Base-by-base conservation (phyloP, 2,329 filamentous ascomycete species). In the Hirsutella rhossiliensis region DNA sequence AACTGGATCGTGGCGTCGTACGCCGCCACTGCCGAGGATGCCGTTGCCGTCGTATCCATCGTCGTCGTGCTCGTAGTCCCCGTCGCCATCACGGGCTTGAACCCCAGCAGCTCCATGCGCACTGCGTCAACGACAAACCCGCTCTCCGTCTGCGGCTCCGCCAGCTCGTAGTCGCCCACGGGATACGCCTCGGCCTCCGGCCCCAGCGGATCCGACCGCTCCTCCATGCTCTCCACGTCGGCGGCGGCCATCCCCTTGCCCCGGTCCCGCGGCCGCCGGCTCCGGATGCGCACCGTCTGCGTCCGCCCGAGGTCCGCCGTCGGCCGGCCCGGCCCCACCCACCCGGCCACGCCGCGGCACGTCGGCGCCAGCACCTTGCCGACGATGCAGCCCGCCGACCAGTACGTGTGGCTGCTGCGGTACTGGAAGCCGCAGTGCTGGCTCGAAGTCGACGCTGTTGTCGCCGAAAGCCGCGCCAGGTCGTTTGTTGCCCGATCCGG, bases 361-460 rank as follows among this genome's bases (percentile, higher is more conserved):
- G 82, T 86, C 20, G 82, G 79, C 34, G 78, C 82, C 8, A 88
- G 67, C 3, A 88, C 83, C 56, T 86, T 87, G 32, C 83, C 84
- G 3, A 88, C 79, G 45, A 87, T 83, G 52, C 75, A 83, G 18
- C 73, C 69, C 12, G 78, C 75, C 3, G 82, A 78, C 84, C 84
- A 88, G 66, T 87, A 88, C 1, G 84, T 87, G 56, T 82, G 82
- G 45, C 78, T 80, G 53, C 68, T 73, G 46, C 80, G 79, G 57
- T 87, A 87, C 62, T 88, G 84, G 55, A 88, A 87, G 15, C 84
- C 84, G 49, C 79, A 80, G 51, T 80, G 69, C 1, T 81, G 80
- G 46, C 82, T 73, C 51, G 82, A 71, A 52, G 23, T 23, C 23
- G 23, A 23, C 23, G 23, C 23, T 7, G 4, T 4, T 7, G 23